A percentile compares a stretch with the other conserved stretches of the same genome.
phyloP scores from a whole-genome alignment of 768 basidiomycete genomes.

The Daedaleopsis sinensis region DNA sequence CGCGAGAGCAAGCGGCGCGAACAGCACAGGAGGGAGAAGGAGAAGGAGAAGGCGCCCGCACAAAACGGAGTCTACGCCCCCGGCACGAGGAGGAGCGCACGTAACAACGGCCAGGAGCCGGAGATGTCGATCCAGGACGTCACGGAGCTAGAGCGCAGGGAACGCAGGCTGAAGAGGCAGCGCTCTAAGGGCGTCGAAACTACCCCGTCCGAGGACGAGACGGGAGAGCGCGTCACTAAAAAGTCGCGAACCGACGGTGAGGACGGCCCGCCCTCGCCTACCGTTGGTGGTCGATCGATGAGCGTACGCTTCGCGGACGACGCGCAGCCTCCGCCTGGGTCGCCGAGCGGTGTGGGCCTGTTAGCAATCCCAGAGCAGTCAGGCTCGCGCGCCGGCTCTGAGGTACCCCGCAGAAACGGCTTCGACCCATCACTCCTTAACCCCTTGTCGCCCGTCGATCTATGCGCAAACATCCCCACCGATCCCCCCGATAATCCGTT shows the following conservation, averaged over 20 bases:
- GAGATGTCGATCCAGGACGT: conserved; percentile 79
- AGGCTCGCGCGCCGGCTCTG: not conserved
- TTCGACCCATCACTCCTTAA: conserved; percentile 60
- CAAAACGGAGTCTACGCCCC: conserved; percentile 42
- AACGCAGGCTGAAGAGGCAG: conserved; percentile 57
- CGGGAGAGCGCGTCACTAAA: conserved; percentile 55
- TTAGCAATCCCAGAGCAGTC: not conserved
- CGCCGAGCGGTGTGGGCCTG: conserved; percentile 7
- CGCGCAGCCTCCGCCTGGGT: conserved; percentile 16
- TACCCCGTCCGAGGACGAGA: conserved; percentile 56
- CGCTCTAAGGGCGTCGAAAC: conserved; percentile 59
- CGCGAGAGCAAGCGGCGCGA: conserved; percentile 70
- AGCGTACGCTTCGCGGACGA: conserved; percentile 56
- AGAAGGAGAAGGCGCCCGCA: conserved; percentile 35
- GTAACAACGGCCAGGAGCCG: conserved; percentile 71
- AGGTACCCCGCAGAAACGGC: conserved; percentile 38
- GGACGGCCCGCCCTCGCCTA: conserved; percentile 22
- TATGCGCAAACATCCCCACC: not conserved
- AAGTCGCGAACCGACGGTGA: conserved; percentile 35
- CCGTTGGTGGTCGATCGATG: conserved; percentile 12
- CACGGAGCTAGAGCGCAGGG: conserved; percentile 66
- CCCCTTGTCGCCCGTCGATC: conserved; percentile 37
- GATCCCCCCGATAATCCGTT: conserved; percentile 22
- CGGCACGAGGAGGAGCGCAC: conserved; percentile 69
- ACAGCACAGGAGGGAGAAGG: conserved; percentile 40